Evolutionary conservation across 108 stramenopile genomes (phyloP).

Genomic region (Cyclostephanos invisitatus): DNA sequence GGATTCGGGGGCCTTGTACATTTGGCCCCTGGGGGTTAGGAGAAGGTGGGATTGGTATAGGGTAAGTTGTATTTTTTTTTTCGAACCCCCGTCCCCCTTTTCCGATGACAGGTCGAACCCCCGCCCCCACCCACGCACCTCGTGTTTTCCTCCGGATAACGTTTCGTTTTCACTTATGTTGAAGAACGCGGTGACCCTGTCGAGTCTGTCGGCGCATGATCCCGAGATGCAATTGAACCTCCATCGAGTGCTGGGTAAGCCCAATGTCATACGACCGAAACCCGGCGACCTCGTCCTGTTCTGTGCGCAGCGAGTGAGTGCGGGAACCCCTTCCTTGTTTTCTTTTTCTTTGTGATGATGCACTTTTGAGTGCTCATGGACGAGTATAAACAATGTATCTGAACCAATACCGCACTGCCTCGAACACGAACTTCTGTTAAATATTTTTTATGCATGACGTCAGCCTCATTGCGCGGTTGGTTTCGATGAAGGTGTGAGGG

Average conservation of each 20-base stretch:
- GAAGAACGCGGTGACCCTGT: conserved; percentile 70
- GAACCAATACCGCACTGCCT: background rate
- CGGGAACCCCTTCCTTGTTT: background rate
- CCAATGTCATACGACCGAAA: conserved; percentile 57
- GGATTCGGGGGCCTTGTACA: conserved; percentile 51
- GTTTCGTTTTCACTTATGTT: background rate
- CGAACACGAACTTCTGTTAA: background rate
- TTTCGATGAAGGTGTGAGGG: conserved; percentile 67
- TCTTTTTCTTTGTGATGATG: background rate
- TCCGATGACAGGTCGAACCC: background rate
- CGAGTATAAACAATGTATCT: background rate
- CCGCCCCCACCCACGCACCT: background rate
- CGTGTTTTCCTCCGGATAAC: background rate
- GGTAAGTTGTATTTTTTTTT: conserved; percentile 28
- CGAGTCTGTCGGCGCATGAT: conserved; percentile 73
- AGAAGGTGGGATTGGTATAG: conserved; percentile 82
- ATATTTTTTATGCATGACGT: background rate
- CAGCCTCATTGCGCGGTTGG: conserved; percentile 83
- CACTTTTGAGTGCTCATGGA: background rate
- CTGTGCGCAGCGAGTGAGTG: conserved; percentile 65
- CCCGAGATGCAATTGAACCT: conserved; percentile 70
- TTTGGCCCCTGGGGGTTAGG: conserved; percentile 80
- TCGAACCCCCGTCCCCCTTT: no score
- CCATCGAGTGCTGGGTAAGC: conserved; percentile 56
- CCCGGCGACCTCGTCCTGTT: conserved; percentile 82